Conservation (phyloP, 495 filamentous ascomycete genomes). For the Penicillium mononematosum region DNA sequence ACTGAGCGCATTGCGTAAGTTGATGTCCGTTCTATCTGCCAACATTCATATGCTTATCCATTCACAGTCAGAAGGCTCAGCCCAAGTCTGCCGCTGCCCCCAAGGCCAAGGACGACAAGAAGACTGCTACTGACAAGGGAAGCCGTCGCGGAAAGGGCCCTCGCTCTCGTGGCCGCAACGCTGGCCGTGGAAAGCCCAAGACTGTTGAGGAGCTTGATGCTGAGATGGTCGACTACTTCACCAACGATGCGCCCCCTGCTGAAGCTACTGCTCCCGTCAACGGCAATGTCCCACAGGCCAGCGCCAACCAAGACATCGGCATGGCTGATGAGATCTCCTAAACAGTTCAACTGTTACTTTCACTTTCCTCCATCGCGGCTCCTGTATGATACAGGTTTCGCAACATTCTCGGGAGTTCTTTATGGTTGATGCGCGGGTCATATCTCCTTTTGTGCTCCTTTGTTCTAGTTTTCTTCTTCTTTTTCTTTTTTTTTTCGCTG, state of each 20-base stretch:
- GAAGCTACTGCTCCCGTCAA: conserved; percentile 44
- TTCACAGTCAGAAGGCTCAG: conserved; percentile 63
- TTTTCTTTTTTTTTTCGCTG: conserved; percentile 14
- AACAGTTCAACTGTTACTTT: conserved; percentile 18
- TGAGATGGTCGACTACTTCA: conserved; percentile 91
- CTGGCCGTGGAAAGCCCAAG: conserved; percentile 70
- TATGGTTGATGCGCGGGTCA: conserved; percentile 34
- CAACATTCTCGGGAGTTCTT: conserved; percentile 14
- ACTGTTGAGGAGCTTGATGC: conserved; percentile 88
- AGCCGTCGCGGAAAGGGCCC: conserved; percentile 6
- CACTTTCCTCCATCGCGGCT: conserved; percentile 3
- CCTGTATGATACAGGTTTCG: conserved; percentile 9
- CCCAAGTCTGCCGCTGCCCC: conserved; percentile 79
- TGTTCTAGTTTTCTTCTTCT: background rate
- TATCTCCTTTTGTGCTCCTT: conserved; percentile 26
- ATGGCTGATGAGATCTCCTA: conserved; percentile 55
- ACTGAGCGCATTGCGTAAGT: conserved; percentile 80
- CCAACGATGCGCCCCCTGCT: conserved; percentile 38
- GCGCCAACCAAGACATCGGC: conserved; percentile 44
- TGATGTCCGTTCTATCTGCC: background rate
- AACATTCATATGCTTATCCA: conserved; percentile 15
- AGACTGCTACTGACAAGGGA: conserved; percentile 11
- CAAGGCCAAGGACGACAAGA: conserved; percentile 49
- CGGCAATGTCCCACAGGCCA: conserved; percentile 37
- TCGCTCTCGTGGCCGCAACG: conserved; percentile 47